Percentiles rank a stretch among this genome's conserved stretches.
phyloP scores from a whole-genome alignment of 148 eudicot species.

The Silene conica region DNA sequence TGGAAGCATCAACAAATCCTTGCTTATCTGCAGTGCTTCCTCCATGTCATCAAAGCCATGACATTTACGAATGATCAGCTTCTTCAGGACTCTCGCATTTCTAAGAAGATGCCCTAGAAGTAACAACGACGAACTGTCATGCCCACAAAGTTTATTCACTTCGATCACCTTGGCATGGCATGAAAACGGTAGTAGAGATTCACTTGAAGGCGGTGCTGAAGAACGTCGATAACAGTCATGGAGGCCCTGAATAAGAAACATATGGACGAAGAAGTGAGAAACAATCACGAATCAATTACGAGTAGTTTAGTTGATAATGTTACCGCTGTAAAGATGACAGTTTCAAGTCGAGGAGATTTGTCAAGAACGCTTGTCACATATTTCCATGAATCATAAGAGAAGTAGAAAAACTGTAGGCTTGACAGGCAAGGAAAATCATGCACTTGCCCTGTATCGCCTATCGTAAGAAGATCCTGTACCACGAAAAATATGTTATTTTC shows the following conservation, averaged over 20 bases:
- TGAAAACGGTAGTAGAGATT: no score
- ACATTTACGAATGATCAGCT: no score
- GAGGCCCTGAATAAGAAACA: background rate
- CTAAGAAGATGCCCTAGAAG: no score
- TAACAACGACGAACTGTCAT: no score
- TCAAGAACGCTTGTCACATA: background rate
- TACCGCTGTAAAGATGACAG: background rate
- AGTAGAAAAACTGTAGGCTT: background rate
- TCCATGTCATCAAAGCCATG: background rate
- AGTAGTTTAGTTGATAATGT: background rate
- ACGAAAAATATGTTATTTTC: background rate
- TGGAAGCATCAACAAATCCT: conserved; percentile 11
- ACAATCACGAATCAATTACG: no score
- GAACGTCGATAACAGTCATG: background rate
- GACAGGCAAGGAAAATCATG: background rate
- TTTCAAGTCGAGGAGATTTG: background rate
- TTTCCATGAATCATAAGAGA: background rate
- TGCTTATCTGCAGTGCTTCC: background rate
- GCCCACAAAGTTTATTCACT: no score
- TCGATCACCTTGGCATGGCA: no score
- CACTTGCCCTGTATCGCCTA: background rate
- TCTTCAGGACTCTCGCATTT: no score
- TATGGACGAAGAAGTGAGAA: background rate
- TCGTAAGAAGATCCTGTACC: background rate
- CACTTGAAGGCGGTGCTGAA: no score